Evolutionary conservation across 208 protist species (phyloP).

Genomic region (Leishmania aethiopica): DNA sequence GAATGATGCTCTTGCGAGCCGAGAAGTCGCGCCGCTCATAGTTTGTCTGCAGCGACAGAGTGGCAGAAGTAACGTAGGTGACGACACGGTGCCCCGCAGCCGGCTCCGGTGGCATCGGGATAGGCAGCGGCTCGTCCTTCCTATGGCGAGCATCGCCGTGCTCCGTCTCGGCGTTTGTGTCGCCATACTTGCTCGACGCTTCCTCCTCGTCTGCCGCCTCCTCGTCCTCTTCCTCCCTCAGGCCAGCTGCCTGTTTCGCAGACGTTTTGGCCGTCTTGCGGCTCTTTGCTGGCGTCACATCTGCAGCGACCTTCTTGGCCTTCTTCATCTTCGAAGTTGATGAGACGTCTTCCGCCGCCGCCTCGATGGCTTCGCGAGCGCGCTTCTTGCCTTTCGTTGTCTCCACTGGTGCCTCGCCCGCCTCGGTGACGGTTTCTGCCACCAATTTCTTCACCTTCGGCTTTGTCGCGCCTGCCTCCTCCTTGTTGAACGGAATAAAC

Average conservation of each 20-base stretch:
- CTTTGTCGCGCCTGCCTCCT: conserved; percentile 13
- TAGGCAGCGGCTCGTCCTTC: conserved; percentile 75
- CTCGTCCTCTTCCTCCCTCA: conserved; percentile 15
- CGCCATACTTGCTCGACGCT: not conserved
- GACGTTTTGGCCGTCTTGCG: conserved; percentile 25
- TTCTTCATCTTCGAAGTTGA: conserved; percentile 24
- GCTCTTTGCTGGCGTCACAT: conserved; percentile 12
- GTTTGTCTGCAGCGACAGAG: conserved; percentile 91
- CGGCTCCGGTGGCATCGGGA: conserved; percentile 80
- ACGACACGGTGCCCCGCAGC: conserved; percentile 57
- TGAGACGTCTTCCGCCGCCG: not conserved
- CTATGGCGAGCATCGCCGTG: conserved; percentile 4
- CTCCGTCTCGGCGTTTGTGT: conserved; percentile 21
- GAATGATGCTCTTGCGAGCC: conserved; percentile 76
- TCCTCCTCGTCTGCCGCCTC: conserved; percentile 27
- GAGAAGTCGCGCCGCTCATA: conserved; percentile 80
- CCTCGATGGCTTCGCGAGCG: not conserved
- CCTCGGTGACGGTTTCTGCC: not conserved
- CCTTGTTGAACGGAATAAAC: conserved; percentile 74
- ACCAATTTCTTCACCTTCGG: not conserved
- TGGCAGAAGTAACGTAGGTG: conserved; percentile 91
- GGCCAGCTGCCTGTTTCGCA: not conserved
- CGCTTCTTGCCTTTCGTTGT: conserved; percentile 18
- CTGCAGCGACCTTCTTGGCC: not conserved
- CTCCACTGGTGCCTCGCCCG: conserved; percentile 1